Evolutionary conservation across 306 rosid species (phyloP).

Genomic region (Pachyrhizus erosus): DNA sequence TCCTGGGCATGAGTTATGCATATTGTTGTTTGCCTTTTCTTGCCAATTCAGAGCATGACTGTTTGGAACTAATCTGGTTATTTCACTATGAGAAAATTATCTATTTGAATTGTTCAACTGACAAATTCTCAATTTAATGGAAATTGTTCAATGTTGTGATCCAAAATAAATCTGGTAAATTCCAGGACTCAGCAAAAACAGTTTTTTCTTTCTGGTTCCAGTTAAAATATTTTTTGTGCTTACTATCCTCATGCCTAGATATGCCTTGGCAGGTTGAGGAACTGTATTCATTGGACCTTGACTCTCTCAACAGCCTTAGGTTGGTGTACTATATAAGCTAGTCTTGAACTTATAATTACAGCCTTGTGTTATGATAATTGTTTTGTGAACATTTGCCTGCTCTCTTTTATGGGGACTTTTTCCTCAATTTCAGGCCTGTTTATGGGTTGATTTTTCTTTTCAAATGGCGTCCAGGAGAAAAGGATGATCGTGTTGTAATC

Average conservation of each 20-base stretch:
- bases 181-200: background rate
- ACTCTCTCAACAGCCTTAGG: conserved; percentile 87
- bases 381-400: conserved; percentile 26
- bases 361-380: conserved; percentile 11
- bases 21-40: conserved; percentile 13
- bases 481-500: conserved; percentile 84
- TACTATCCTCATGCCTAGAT: conserved; percentile 39
- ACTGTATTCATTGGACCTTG: conserved; percentile 84
- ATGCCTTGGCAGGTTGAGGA: conserved; percentile 85
- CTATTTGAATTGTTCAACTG: conserved; percentile 20
- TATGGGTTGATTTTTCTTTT: conserved; percentile 96
- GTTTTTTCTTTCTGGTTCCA: background rate
- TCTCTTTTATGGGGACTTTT: background rate
- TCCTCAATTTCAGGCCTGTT: conserved; percentile 76
- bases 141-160: conserved; percentile 23
- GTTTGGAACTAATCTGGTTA: conserved; percentile 3
- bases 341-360: conserved; percentile 40
- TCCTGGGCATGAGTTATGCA: conserved; percentile 12
- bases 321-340: conserved; percentile 37
- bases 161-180: background rate
- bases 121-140: background rate
- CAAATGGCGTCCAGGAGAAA: conserved; percentile 99
- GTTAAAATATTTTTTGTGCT: background rate
- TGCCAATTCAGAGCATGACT: background rate
- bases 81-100: conserved; percentile 8